Percentiles rank a stretch among this genome's conserved stretches.
Conservation (phyloP, 768 basidiomycete species). For the Suillus subluteus region DNA sequence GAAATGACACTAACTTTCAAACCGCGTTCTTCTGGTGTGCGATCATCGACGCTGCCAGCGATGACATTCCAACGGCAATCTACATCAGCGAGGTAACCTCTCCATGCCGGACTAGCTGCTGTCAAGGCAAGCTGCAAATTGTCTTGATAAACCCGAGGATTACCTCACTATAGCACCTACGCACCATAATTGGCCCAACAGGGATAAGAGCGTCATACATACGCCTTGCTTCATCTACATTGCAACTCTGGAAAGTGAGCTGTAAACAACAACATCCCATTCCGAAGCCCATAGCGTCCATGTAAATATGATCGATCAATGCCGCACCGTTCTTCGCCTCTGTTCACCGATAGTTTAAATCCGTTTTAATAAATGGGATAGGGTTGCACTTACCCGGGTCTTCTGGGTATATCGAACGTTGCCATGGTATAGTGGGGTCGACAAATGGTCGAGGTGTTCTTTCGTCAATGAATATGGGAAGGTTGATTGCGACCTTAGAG, state of each 20-base stretch:
- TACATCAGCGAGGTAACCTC: slow-evolving; percentile 94
- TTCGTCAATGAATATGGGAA: slow-evolving; percentile 89
- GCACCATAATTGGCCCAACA: slow-evolving; percentile 91
- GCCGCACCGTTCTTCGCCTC: slow-evolving; percentile 93
- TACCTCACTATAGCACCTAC: slow-evolving; percentile 21
- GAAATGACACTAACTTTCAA: slow-evolving; percentile 55
- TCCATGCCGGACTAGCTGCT: slow-evolving; percentile 93
- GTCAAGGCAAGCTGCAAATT: slow-evolving; percentile 84
- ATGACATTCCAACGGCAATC: slow-evolving; percentile 99
- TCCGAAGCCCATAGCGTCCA: slow-evolving; percentile 99
- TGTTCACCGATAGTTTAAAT: slow-evolving; percentile 28
- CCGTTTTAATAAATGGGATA: slow-evolving; percentile 12
- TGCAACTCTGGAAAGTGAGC: slow-evolving; percentile 96
- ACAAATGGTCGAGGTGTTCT: slow-evolving; percentile 89
- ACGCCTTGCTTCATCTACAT: slow-evolving; percentile 86
- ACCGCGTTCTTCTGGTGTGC: slow-evolving; percentile 94
- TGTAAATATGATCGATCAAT: slow-evolving; percentile 87
- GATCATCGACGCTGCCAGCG: slow-evolving; percentile 96
- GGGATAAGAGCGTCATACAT: slow-evolving; percentile 98
- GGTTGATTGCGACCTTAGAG: slow-evolving; percentile 93
- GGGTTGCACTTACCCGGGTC: slow-evolving; percentile 64
- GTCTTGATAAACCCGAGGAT: slow-evolving; percentile 7
- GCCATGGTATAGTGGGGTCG: slow-evolving; percentile 90
- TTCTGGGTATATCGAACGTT: slow-evolving; percentile 81
- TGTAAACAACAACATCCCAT: slow-evolving; percentile 99